Base-by-base conservation (phyloP, 371 early-diverging fungal genomes). In the Actinomortierella ambigua region DNA sequence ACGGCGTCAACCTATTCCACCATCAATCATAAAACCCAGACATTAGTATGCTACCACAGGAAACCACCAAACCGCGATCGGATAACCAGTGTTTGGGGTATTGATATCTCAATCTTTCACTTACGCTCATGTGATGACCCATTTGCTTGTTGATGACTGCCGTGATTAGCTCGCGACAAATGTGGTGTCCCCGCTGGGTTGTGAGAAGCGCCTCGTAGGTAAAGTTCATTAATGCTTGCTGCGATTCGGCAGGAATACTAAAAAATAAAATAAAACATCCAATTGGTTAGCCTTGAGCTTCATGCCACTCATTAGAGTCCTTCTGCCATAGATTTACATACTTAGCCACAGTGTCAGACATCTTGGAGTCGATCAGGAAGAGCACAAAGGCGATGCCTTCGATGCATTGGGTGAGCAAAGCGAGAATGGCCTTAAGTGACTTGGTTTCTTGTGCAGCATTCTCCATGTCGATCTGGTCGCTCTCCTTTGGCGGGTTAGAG, bases 311-410 rank as follows among this genome's bases (percentile, higher is more conserved):
- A 8, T 53, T 1, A 51, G 41, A 9, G 17, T 22, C 26, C 24
- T 28, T 24, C 41, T 7, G 20, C 9, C 14, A 7, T 5, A 18
- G 26, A 15, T 27, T 5, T 22, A 56, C 76, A 70, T 63, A 86
- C 80, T 77, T 69, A 48, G 78, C 82, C 29, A 88, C 66, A 27
- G 90, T 73, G 5, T 77, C 78, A 3, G 86, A 76, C 58, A 93
- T 68, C 44, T 88, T 83, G 40, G 86, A 79, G 58, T 94, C 93
- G 14, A 86, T 77, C 58, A 94, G 58, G 53, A 94, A 83, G 17
- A 83, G 75, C 9, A 93, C 69, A 65, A 95, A 93, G 1, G 88
- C 81, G 5, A 93, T 88, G 7, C 90, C 88, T 61, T 96, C 93
- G 29, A 89, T 81, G 27, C 83, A 73, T 43, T 88, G 86, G 2